A percentile compares a stretch with the other conserved stretches of the same genome.
phyloP scores from a whole-genome alignment of 1,284 basidiomycete species.

The Ganoderma boninense region DNA sequence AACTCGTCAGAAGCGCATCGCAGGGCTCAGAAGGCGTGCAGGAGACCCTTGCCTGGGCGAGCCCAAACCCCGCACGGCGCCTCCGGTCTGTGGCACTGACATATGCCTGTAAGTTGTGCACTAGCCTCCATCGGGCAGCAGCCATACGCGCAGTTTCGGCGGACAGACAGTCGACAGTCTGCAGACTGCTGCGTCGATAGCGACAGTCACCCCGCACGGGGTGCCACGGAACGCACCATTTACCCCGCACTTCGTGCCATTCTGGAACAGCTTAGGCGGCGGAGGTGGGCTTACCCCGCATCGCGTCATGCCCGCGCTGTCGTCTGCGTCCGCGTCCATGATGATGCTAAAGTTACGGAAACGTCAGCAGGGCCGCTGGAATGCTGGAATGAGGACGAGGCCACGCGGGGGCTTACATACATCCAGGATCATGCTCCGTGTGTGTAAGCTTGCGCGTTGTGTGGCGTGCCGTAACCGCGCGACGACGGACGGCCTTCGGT shows the following conservation, averaged over 20 bases:
- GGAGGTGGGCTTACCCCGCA: background rate
- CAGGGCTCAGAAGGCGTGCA: slow-evolving; percentile 1
- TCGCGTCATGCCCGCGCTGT: slow-evolving; percentile 2
- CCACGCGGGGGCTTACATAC: background rate
- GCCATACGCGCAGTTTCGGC: background rate
- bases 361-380: background rate
- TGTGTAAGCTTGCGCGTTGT: background rate
- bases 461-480: slow-evolving; percentile 1
- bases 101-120: background rate
- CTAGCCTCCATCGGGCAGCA: background rate
- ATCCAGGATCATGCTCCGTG: background rate
- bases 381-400: background rate
- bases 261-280: slow-evolving; percentile 1
- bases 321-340: no score
- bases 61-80: background rate
- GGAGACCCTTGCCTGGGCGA: background rate
- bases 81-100: background rate
- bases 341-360: background rate
- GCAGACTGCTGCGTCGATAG: no score
- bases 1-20: background rate
- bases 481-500: background rate
- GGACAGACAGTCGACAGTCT: background rate
- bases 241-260: slow-evolving; percentile 11
- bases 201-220: background rate
- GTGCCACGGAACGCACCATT: background rate